These are phyloP conservation scores for Botryobasidium botryosum DNA, from an alignment of 768 basidiomycete genomes.

Conservation along the genomic window DNA sequence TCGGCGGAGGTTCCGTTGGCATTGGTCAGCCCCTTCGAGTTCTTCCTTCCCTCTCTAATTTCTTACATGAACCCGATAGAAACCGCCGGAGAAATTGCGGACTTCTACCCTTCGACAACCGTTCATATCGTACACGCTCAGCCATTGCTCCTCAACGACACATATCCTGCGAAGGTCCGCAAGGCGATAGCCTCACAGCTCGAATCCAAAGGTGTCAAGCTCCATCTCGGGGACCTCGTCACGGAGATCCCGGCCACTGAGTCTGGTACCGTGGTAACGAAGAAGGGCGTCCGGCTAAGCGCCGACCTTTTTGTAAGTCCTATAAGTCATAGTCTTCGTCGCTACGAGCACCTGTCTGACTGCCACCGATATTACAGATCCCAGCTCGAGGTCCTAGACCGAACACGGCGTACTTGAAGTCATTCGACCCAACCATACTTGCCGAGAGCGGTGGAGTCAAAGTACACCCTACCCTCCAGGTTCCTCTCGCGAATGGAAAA, in stretches of 20 bases:
- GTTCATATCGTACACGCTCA: constrained; percentile 13
- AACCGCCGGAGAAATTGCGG: constrained; percentile 12
- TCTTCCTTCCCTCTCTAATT: background rate
- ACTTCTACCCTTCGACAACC: constrained; percentile 11
- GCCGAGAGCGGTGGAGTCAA: constrained; percentile 9
- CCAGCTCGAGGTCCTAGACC: constrained; percentile 8
- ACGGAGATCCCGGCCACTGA: constrained; percentile 1
- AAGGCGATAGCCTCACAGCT: constrained; percentile 4
- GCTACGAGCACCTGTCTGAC: background rate
- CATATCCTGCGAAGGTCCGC: constrained; percentile 15
- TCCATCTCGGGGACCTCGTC: constrained; percentile 12
- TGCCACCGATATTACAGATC: background rate
- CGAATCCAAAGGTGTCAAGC: constrained; percentile 7
- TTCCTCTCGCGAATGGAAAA: constrained; percentile 10
- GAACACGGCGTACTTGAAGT: constrained; percentile 9
- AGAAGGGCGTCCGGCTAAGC: constrained; percentile 12
- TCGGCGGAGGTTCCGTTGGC: constrained; percentile 14
- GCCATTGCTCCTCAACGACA: constrained; percentile 9
- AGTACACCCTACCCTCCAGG: constrained; percentile 13
- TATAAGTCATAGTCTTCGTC: background rate
- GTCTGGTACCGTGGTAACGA: constrained; percentile 10
- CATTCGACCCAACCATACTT: constrained; percentile 10
- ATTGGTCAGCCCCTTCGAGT: constrained; percentile 14
- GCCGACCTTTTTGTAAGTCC: constrained; percentile 14
- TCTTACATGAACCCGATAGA: constrained; percentile 2